Conservation (phyloP, 164 flowering plant species). For the Houttuynia cordata region DNA sequence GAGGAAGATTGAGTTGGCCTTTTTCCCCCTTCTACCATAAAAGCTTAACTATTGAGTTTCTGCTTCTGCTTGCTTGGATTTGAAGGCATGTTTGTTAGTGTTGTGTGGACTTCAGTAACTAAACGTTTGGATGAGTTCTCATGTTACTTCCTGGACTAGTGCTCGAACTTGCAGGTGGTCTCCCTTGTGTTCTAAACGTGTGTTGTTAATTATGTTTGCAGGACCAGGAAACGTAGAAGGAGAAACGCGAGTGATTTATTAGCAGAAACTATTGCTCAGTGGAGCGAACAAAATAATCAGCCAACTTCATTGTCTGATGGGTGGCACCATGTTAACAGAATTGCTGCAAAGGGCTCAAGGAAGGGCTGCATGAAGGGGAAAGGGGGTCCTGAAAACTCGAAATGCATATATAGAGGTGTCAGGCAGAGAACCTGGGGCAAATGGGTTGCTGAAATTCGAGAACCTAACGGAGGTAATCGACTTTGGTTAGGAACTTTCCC, state of each 20-base stretch:
- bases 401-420: constrained; percentile 22
- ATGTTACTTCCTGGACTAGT: no score
- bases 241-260: constrained; percentile 6
- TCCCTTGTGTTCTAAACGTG: background rate
- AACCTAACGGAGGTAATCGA: constrained; percentile 16
- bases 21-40: no score
- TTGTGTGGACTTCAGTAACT: no score
- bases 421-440: constrained; percentile 29
- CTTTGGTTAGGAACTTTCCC: constrained; percentile 42
- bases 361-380: constrained; percentile 27
- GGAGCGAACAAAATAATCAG: constrained; percentile 8
- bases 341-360: constrained; percentile 19
- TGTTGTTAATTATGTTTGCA: background rate
- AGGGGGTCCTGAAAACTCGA: constrained; percentile 26
- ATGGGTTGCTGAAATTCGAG: constrained; percentile 29
- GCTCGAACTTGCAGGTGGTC: no score
- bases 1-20: no score
- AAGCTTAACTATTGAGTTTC: no score
- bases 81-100: no score
- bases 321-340: background rate
- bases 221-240: constrained; percentile 6
- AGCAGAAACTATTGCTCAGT: constrained; percentile 13
- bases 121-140: no score
- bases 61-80: no score
- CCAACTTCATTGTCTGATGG: background rate